Evolutionary conservation across 441 rosid species (phyloP), one percentile per base, ranked within the genome.

Genomic region (Flueggea neowawraea): DNA sequence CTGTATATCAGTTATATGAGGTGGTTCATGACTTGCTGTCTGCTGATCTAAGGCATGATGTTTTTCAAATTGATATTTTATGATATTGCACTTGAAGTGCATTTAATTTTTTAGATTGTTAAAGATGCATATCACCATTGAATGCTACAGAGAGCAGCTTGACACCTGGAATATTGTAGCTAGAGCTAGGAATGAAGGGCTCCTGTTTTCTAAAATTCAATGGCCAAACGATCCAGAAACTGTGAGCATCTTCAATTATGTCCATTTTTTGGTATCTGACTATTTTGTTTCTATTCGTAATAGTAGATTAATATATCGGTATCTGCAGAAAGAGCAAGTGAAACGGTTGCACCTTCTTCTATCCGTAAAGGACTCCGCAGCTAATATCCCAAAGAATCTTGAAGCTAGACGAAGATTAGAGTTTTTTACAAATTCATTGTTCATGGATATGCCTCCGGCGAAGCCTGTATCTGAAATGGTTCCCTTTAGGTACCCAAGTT

Each of bases 361-460:
- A 60, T 90, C 96, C 47, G 99, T 95, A 63, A 95, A 92, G 78
- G 99, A 95, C 73, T 78, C 95, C 51, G 89, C 99, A 15, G 88
- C 91, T 54, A 95, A 95, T 60, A 85, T 95, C 71, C 99, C 99
- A 2, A 92, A 92, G 74, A 95, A 95, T 84, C 90, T 95, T 57
- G 99, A 95, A 79, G 97, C 99, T 48, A 82, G 98, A 82, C 88
- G 99, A 84, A 88, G 99, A 84, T 73, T 95, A 67, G 82, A 92
- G 71, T 95, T 90, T 66, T 95, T 95, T 51, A 44, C 95, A 47
- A 95, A 95, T 80, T 95, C 99, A 15, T 79, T 95, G 60, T 95
- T 92, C 76, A 92, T 95, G 98, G 86, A 90, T 49, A 90, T 95
- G 99, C 96, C 99, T 52, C 55, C 77, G 6, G 98, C 99, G 65